Conservation (phyloP, 352 stramenopile genomes). For the Globisporangium nodosum region DNA sequence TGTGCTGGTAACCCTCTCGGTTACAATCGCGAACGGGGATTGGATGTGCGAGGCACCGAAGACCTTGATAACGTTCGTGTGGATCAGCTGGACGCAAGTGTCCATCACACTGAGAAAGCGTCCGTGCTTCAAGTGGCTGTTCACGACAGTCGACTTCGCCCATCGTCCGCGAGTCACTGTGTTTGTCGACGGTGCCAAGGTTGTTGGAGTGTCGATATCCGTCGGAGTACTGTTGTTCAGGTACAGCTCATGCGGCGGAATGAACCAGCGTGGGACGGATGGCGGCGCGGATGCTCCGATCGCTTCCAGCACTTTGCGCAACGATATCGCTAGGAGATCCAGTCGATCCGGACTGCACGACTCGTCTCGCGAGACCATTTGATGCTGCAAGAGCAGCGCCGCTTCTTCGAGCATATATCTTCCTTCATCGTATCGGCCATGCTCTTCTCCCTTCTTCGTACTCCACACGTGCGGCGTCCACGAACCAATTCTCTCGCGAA, state of each 20-base stretch:
- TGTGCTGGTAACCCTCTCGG: slow-evolving; percentile 14
- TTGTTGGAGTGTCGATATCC: background rate
- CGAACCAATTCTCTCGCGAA: background rate
- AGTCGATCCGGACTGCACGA: background rate
- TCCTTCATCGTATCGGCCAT: background rate
- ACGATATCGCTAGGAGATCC: background rate
- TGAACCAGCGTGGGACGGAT: background rate
- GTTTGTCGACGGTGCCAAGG: background rate
- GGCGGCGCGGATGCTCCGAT: background rate
- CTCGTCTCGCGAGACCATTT: background rate
- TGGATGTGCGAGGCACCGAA: slow-evolving; percentile 24
- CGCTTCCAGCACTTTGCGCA: background rate
- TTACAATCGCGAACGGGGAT: slow-evolving; percentile 19
- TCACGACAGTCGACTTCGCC: slow-evolving; percentile 1
- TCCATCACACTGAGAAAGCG: slow-evolving; percentile 14
- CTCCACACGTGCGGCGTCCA: background rate
- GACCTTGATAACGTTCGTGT: slow-evolving; percentile 27
- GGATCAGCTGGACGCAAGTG: slow-evolving; percentile 22
- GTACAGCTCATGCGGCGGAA: slow-evolving; percentile 4
- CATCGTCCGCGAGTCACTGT: slow-evolving; percentile 1
- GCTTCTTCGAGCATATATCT: background rate
- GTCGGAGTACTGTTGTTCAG: background rate
- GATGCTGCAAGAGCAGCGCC: background rate
- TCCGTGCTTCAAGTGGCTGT: background rate
- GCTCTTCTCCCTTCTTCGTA: background rate